Conservation (phyloP, 2,329 filamentous ascomycete genomes). For the Xenoacremonium recifei region DNA sequence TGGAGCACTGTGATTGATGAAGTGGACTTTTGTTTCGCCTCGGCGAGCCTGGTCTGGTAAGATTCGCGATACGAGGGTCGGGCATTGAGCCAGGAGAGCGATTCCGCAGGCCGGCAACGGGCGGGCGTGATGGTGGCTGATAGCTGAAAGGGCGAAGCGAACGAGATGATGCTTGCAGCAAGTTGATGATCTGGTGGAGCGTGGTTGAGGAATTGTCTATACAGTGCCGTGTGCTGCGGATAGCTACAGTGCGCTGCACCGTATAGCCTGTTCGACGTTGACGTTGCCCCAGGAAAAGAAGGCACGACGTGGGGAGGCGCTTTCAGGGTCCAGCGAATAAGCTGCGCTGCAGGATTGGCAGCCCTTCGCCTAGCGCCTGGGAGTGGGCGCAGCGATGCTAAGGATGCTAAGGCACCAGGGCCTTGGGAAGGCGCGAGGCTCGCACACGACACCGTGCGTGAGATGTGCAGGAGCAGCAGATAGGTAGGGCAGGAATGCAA, state of each 20-base stretch:
- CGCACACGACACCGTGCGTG: conserved; percentile 3
- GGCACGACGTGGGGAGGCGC: neutral
- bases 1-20: too few species aligned
- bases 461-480: neutral
- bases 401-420: too few species aligned
- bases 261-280: conserved; percentile 29
- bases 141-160: neutral
- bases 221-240: conserved; percentile 15
- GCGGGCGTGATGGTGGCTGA: neutral
- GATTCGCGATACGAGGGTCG: too few species aligned
- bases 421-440: neutral
- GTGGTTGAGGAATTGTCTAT: conserved; percentile 22
- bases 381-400: too few species aligned
- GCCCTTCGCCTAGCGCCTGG: too few species aligned
- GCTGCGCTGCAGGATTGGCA: conserved; percentile 23
- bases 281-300: conserved; percentile 2
- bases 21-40: too few species aligned
- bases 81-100: too few species aligned
- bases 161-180: conserved; percentile 21
- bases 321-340: conserved; percentile 2
- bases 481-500: conserved; percentile 7
- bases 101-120: too few species aligned
- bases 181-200: conserved; percentile 24
- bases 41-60: too few species aligned
- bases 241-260: conserved; percentile 20